Conservation (phyloP, 2,329 filamentous ascomycete species). For the Pseudogymnoascus pannorum region DNA sequence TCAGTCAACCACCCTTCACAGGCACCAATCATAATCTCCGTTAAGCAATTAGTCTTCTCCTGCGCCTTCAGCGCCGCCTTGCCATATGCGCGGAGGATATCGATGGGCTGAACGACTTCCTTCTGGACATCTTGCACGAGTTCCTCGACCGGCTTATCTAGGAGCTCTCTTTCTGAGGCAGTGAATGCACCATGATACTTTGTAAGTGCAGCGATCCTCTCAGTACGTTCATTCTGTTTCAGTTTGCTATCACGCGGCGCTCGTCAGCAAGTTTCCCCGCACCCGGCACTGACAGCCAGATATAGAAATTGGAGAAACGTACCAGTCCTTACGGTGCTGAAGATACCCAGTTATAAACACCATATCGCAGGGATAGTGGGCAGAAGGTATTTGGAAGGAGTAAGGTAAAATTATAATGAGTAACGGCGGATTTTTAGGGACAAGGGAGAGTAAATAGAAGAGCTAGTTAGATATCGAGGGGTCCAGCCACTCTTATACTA, state of each 20-base stretch:
- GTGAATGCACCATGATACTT: slow-evolving; percentile 62
- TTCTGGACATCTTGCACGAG: slow-evolving; percentile 73
- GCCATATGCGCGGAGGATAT: slow-evolving; percentile 77
- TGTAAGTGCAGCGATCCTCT: slow-evolving; percentile 60
- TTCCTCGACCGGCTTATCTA: slow-evolving; percentile 67
- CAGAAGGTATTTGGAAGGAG: neutral
- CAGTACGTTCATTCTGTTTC: slow-evolving; percentile 70
- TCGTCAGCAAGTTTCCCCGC: neutral
- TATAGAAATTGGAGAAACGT: slow-evolving; percentile 13
- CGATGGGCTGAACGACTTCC: slow-evolving; percentile 55
- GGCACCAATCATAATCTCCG: slow-evolving; percentile 73
- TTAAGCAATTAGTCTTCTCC: slow-evolving; percentile 79
- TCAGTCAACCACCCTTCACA: slow-evolving; percentile 64
- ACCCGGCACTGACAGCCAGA: neutral
- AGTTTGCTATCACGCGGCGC: slow-evolving; percentile 47
- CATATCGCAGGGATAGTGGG: slow-evolving; percentile 21
- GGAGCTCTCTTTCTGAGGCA: slow-evolving; percentile 54
- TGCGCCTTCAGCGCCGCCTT: slow-evolving; percentile 82
- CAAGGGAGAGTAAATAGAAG: neutral
- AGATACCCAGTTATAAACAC: slow-evolving; percentile 28
- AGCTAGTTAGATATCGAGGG: neutral
- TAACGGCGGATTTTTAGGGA: neutral
- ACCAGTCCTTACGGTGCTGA: slow-evolving; percentile 29
- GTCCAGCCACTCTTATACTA: neutral
- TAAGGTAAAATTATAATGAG: neutral